Conservation (phyloP, 116 monocot species). For the Posidonia oceanica region DNA sequence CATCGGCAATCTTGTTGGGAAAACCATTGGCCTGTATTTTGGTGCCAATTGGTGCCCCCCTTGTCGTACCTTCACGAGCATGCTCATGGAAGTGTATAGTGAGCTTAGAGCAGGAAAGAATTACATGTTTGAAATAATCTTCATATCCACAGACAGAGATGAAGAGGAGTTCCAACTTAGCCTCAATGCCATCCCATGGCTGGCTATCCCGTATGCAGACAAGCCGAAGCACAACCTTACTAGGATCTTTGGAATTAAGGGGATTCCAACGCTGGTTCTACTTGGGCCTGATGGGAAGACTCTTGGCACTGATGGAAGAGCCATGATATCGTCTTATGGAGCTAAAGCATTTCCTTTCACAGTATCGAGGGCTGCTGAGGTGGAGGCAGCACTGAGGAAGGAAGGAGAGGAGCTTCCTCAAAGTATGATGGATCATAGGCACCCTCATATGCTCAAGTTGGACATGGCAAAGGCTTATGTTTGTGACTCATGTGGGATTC, state of each 20-base stretch:
- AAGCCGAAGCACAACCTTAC: constrained; percentile 13
- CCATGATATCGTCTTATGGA: constrained; percentile 15
- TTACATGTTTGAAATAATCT: constrained; percentile 20
- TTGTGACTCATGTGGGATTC: constrained; percentile 41
- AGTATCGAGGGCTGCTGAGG: constrained; percentile 11
- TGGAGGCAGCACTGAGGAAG: constrained; percentile 20
- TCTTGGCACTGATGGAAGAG: constrained; percentile 16
- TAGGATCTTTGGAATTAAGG: constrained; percentile 24
- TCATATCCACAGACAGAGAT: constrained; percentile 25
- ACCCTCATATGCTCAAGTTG: constrained; percentile 42
- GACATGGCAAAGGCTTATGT: constrained; percentile 19
- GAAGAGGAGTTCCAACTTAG: constrained; percentile 14
- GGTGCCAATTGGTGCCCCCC: constrained; percentile 40
- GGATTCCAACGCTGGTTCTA: constrained; percentile 17
- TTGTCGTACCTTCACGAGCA: constrained; percentile 15
- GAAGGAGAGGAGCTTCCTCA: constrained; percentile 20
- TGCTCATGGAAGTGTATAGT: constrained; percentile 16
- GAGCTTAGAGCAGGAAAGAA: constrained; percentile 7
- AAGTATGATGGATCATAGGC: constrained; percentile 8
- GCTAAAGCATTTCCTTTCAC: constrained; percentile 32
- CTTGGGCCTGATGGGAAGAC: constrained; percentile 23
- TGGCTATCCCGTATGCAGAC: constrained; percentile 21
- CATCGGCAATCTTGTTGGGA: constrained; percentile 18
- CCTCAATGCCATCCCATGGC: constrained; percentile 28
- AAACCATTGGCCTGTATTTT: constrained; percentile 38